Percentiles rank a stretch among this genome's conserved stretches.
Conservation (phyloP, 495 filamentous ascomycete species). For the Paragyromitra xinjiangensis region DNA sequence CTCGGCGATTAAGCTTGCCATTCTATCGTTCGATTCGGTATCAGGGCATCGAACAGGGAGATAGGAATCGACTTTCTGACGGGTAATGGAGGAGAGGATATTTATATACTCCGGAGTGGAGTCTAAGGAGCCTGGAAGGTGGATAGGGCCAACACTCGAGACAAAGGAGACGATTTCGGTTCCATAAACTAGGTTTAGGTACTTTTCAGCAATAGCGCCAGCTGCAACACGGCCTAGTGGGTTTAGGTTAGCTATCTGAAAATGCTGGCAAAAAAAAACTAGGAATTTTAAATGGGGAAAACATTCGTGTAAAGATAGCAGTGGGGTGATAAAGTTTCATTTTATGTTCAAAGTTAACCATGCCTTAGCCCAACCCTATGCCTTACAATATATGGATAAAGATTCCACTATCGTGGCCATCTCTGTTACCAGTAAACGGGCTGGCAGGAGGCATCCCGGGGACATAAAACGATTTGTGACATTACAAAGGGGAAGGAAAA, state of each 20-base stretch:
- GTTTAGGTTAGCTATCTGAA: constrained; percentile 12
- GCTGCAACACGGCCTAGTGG: constrained; percentile 80
- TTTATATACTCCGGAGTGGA: constrained; percentile 85
- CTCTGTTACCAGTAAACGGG: background rate
- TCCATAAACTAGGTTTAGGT: constrained; percentile 78
- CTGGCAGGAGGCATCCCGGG: background rate
- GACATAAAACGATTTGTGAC: background rate
- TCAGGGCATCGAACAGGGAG: constrained; percentile 88
- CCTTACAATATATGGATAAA: background rate
- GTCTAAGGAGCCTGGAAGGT: constrained; percentile 78
- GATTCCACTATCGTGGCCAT: background rate
- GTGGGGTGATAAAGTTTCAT: background rate
- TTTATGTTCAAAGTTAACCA: background rate
- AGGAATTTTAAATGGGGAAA: background rate
- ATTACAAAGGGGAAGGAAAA: background rate
- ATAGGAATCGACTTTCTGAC: constrained; percentile 81
- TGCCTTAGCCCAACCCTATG: background rate
- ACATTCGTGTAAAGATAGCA: background rate
- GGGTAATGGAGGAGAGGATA: constrained; percentile 76
- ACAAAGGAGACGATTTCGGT: constrained; percentile 93
- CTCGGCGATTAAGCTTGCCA: constrained; percentile 81
- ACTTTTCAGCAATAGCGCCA: constrained; percentile 95
- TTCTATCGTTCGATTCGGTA: constrained; percentile 68
- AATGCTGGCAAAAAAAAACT: background rate
- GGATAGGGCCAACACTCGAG: constrained; percentile 80